Conservation (phyloP, 257 asterid species). For the Cinchona pubescens region DNA sequence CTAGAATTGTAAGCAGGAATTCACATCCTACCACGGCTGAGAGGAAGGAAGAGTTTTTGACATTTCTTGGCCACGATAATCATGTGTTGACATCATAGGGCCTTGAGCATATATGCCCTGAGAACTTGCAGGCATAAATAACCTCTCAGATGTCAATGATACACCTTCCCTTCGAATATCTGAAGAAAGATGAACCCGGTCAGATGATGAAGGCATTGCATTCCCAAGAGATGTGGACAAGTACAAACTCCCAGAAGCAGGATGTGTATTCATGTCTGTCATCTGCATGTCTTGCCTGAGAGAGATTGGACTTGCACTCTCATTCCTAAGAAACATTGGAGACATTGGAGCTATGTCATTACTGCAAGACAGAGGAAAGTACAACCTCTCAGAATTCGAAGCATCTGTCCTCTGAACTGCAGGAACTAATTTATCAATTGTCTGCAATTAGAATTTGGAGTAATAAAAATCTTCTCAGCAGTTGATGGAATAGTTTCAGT, state of each 20-base stretch:
- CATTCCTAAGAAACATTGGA: conserved; percentile 18
- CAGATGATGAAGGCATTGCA: conserved; percentile 14
- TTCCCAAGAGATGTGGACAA: conserved; percentile 8
- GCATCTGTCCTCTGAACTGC: conserved; percentile 10
- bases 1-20: too few species aligned
- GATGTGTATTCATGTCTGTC: conserved; percentile 17
- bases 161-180: conserved; percentile 14
- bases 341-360: conserved; percentile 11
- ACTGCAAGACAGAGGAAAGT: conserved; percentile 20
- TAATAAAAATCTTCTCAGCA: conserved; percentile 1
- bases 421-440: conserved; percentile 8
- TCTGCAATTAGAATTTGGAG: conserved; percentile 18
- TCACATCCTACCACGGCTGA: conserved; percentile 5
- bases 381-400: conserved; percentile 10
- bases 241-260: conserved; percentile 15
- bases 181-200: conserved; percentile 10
- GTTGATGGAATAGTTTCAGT: conserved; percentile 15
- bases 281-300: conserved; percentile 14
- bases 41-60: conserved; percentile 12
- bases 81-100: conserved; percentile 9
- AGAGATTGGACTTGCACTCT: conserved; percentile 5
- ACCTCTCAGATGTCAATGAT: conserved; percentile 20
- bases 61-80: conserved; percentile 14
- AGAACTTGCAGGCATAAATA: conserved; percentile 28
- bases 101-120: conserved; percentile 22